Conservation (phyloP, 805 yeast species). For the Kodamaea hsintzibuensis region DNA sequence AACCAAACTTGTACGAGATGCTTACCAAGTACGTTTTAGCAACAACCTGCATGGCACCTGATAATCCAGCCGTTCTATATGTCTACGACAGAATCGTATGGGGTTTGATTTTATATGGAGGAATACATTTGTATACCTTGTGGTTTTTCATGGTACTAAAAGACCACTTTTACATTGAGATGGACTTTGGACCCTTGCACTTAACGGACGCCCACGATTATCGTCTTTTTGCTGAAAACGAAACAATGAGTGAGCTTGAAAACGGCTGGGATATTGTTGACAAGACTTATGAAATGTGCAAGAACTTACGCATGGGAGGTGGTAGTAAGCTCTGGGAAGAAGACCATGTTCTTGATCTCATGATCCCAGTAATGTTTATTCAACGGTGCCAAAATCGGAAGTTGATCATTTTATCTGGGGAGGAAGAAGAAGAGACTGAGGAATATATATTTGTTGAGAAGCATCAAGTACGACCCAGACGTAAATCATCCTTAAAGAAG, state of each 20-base stretch:
- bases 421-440: constrained; percentile 19
- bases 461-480: constrained; percentile 17
- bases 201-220: constrained; percentile 30
- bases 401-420: constrained; percentile 17
- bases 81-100: constrained; percentile 42
- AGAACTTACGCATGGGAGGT: constrained; percentile 9
- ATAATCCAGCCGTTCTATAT: constrained; percentile 35
- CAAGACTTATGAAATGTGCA: constrained; percentile 13
- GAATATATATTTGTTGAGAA: constrained; percentile 17
- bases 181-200: constrained; percentile 23
- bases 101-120: constrained; percentile 47
- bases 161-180: constrained; percentile 23
- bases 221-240: constrained; percentile 13
- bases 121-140: constrained; percentile 40
- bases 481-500: constrained; percentile 16
- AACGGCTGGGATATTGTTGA: constrained; percentile 20
- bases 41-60: constrained; percentile 27
- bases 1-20: constrained; percentile 30
- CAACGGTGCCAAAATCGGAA: constrained; percentile 11
- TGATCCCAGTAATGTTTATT: constrained; percentile 24
- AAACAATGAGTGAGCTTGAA: constrained; percentile 13
- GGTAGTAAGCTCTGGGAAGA: constrained; percentile 17
- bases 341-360: constrained; percentile 12
- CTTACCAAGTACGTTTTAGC: constrained; percentile 40
- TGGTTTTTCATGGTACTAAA: constrained; percentile 44